Evolutionary conservation across 345 rosid species (phyloP).

Genomic region (Syzygium oleosum): DNA sequence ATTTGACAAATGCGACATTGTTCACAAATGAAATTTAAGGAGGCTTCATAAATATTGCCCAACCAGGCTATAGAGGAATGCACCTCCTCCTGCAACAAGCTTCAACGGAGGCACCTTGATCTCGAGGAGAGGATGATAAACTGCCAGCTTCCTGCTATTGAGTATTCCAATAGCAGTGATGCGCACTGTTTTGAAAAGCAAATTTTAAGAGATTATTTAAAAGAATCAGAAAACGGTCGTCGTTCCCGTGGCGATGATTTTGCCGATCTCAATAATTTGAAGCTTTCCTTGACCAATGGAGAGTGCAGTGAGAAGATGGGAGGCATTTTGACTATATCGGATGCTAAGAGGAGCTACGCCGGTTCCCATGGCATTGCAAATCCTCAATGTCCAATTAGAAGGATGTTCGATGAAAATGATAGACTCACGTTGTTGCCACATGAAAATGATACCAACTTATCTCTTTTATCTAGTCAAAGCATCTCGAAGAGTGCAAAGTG

Average conservation of each 20-base stretch:
- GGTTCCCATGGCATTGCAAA: slow-evolving; percentile 11
- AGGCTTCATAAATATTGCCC: not conserved
- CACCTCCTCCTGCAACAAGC: not conserved
- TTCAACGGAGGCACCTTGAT: slow-evolving; percentile 4
- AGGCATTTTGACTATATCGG: not conserved
- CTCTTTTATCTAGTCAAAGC: slow-evolving; percentile 5
- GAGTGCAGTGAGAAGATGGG: slow-evolving; percentile 6
- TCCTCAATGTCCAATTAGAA: slow-evolving; percentile 13
- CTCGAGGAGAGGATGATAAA: not conserved
- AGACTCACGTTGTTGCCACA: not conserved
- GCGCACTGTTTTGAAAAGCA: slow-evolving; percentile 1
- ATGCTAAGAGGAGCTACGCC: slow-evolving; percentile 7
- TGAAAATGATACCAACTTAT: not conserved
- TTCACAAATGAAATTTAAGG: not conserved
- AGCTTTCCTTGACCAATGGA: slow-evolving; percentile 29
- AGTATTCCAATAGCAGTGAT: slow-evolving; percentile 7
- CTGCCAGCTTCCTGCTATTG: slow-evolving; percentile 14
- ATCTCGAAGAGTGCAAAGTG: slow-evolving; percentile 7
- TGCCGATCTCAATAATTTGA: slow-evolving; percentile 18
- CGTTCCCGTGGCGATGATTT: not conserved
- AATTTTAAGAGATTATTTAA: not conserved
- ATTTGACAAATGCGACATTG: not conserved
- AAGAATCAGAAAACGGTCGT: not conserved
- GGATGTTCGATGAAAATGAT: not conserved
- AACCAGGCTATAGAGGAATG: not conserved